Evolutionary conservation across 108 stramenopile genomes (phyloP).

Genomic region (Chaetoceros muelleri): DNA sequence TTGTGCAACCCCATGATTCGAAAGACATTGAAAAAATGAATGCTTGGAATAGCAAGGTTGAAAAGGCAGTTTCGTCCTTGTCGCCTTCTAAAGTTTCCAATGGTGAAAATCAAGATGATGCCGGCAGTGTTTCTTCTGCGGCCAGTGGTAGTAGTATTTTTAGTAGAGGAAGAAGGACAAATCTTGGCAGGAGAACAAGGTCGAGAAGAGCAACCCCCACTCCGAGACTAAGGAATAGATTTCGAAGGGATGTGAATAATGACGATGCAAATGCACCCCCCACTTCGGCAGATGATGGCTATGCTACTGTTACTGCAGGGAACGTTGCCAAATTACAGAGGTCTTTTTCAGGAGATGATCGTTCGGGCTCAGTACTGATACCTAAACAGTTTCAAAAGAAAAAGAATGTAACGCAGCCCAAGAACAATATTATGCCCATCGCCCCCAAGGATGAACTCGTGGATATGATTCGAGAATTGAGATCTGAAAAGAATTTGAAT

Average conservation of each 20-base stretch:
- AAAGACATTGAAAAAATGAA: slow-evolving; percentile 54
- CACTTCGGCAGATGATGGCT: slow-evolving; percentile 80
- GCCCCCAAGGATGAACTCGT: slow-evolving; percentile 80
- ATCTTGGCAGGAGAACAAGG: slow-evolving; percentile 24
- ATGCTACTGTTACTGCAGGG: slow-evolving; percentile 39
- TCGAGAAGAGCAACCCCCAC: slow-evolving; percentile 76
- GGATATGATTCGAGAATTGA: slow-evolving; percentile 70
- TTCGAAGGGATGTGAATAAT: slow-evolving; percentile 5
- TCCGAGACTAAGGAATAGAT: slow-evolving; percentile 38
- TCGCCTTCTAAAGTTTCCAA: slow-evolving; percentile 19
- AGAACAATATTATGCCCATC: no score
- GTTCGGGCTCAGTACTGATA: background rate
- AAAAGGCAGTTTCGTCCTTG: slow-evolving; percentile 73
- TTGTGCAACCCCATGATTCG: slow-evolving; percentile 39
- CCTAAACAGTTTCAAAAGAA: background rate
- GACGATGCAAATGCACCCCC: slow-evolving; percentile 17
- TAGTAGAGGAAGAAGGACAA: slow-evolving; percentile 35
- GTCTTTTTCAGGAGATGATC: slow-evolving; percentile 16
- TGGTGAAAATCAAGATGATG: slow-evolving; percentile 18
- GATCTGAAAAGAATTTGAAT: slow-evolving; percentile 37
- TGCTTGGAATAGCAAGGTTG: slow-evolving; percentile 68
- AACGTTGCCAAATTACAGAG: slow-evolving; percentile 59
- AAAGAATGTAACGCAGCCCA: slow-evolving; percentile 26
- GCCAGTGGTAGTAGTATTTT: slow-evolving; percentile 40
- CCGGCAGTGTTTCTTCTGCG: slow-evolving; percentile 18